Evolutionary conservation across 2,329 filamentous ascomycete genomes (phyloP).

Genomic region (Escovopsis weberi): DNA sequence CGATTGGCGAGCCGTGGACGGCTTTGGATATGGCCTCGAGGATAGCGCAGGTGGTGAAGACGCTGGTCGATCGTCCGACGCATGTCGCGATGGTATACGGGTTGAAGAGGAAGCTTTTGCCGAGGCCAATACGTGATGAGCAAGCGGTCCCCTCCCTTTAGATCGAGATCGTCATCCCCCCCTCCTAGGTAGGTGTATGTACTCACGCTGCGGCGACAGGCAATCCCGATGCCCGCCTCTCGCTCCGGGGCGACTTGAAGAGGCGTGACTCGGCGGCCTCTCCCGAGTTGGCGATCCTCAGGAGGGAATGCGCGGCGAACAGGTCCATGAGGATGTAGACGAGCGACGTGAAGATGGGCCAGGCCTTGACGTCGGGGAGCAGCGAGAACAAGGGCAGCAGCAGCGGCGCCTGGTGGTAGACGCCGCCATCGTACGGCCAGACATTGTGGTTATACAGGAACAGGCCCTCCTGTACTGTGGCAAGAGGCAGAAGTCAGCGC

Average conservation of each 20-base stretch:
- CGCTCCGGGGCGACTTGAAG: constrained; percentile 65
- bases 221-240: constrained; percentile 58
- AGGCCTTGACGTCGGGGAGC: constrained; percentile 53
- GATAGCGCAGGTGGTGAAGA: constrained; percentile 80
- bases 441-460: constrained; percentile 95
- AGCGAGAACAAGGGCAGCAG: constrained; percentile 85
- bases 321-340: constrained; percentile 74
- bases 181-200: no score
- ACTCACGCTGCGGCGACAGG: constrained; percentile 66
- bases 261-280: constrained; percentile 59
- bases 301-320: constrained; percentile 65
- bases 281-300: constrained; percentile 66
- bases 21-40: constrained; percentile 73
- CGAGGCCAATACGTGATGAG: no score
- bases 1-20: constrained; percentile 55
- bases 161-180: no score
- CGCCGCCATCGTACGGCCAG: constrained; percentile 91
- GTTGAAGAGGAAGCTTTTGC: constrained; percentile 65
- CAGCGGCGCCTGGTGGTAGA: constrained; percentile 68
- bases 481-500: constrained; percentile 3
- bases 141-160: no score
- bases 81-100: constrained; percentile 88
- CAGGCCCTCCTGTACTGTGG: constrained; percentile 78
- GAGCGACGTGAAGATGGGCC: constrained; percentile 61
- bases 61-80: constrained; percentile 73